Base-by-base conservation (phyloP, 805 yeast genomes). In the Kazachstania africana region DNA sequence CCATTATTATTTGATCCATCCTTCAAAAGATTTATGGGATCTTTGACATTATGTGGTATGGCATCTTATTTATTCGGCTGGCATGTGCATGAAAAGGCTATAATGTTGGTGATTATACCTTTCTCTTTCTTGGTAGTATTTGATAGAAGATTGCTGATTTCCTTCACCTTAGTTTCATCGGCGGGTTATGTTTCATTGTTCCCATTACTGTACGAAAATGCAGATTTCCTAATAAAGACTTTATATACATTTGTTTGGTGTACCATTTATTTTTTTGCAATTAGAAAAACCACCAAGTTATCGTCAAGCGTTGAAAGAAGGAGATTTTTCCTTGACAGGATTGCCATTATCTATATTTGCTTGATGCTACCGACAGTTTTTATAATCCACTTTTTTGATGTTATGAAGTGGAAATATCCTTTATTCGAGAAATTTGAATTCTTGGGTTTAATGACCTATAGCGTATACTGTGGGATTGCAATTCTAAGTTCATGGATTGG, bases 21-120 rank as follows among this genome's bases (percentile, higher is more conserved):
- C 2, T 81, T 68, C 51, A 74, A 73, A 40, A 66, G 93, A 41
- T 91, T 91, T 44, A 54, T 87, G 12, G 95, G 94, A 0, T 72
- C 87, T 1, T 58, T 91, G 44, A 78, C 95, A 0, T 65, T 88
- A 29, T 88, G 97, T 57, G 97, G 93, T 4, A 83, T 73, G 58
- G 76, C 95, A 0, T 80, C 95, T 2, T 91, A 82, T 49, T 59
- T 91, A 29, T 91, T 91, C 57, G 98, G 99, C 4, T 91, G 97
- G 96, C 97, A 91, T 50, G 98, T 91, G 16, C 98, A 91, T 59
- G 98, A 91, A 57, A 91, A 91, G 66, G 97, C 97, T 0, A 73
- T 91, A n/a, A 67, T 91, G 65, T 55, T 87, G 14, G 78, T 88
- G 3, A 79, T 91, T 6, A 70, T 91, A 42, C 99, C 99, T 1